These are phyloP conservation scores for Crithidia expoeki DNA, from an alignment of 208 protist genomes.

Conservation along the genomic window DNA sequence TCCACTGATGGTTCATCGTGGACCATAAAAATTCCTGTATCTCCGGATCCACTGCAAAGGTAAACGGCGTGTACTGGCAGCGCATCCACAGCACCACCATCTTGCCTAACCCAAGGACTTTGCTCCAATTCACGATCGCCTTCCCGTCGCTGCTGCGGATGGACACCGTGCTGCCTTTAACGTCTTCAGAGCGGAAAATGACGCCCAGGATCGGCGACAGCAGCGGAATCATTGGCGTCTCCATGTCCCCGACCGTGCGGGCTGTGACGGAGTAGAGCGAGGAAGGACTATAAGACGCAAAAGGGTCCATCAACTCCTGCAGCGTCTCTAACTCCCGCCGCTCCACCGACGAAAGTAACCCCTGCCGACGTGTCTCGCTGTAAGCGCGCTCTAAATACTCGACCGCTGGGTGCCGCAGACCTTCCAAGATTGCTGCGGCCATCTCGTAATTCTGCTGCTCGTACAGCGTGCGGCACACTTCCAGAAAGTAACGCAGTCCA, in stretches of 20 bases:
- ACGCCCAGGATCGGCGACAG: conserved; percentile 62
- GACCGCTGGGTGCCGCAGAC: conserved; percentile 60
- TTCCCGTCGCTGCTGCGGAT: conserved; percentile 45
- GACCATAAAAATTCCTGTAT: conserved; percentile 68
- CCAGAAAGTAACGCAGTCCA: conserved; percentile 40
- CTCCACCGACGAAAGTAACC: conserved; percentile 39
- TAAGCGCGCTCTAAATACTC: conserved; percentile 33
- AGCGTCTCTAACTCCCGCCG: conserved; percentile 44
- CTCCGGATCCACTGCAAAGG: conserved; percentile 40
- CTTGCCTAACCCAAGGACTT: conserved; percentile 52
- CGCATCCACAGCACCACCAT: conserved; percentile 63
- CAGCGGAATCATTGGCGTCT: conserved; percentile 66
- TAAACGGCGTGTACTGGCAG: conserved; percentile 62
- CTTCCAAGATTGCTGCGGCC: conserved; percentile 55
- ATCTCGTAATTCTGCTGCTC: conserved; percentile 78
- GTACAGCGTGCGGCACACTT: conserved; percentile 61
- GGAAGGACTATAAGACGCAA: conserved; percentile 67
- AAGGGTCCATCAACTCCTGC: conserved; percentile 69
- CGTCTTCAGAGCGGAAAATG: conserved; percentile 51
- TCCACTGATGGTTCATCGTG: conserved; percentile 47
- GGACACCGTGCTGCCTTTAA: conserved; percentile 37
- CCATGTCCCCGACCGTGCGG: conserved; percentile 53
- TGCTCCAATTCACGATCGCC: conserved; percentile 66
- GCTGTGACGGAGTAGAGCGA: conserved; percentile 56
- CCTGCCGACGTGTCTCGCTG: conserved; percentile 30